Evolutionary conservation across 2,329 filamentous ascomycete species (phyloP).

Genomic region (Cladophialophora carrionii): DNA sequence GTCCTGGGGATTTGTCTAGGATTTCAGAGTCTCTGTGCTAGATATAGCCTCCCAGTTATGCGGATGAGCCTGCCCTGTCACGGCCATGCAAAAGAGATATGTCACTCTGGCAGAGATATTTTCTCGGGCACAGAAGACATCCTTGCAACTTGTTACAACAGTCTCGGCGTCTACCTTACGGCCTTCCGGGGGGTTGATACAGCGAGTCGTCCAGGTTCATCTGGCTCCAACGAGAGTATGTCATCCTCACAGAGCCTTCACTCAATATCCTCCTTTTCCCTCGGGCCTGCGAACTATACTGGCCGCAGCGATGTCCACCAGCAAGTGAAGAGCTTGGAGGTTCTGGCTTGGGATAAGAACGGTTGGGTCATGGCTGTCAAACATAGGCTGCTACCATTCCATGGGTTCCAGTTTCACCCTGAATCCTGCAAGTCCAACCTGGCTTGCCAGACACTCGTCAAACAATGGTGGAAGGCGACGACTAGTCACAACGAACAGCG

Average conservation of each 20-base stretch:
- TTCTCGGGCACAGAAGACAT: constrained; percentile 66
- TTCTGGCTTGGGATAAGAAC: constrained; percentile 65
- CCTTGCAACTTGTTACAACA: constrained; percentile 67
- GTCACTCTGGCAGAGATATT: constrained; percentile 64
- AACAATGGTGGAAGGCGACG: constrained; percentile 74
- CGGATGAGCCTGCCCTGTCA: constrained; percentile 75
- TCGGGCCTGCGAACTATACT: neutral
- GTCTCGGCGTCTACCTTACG: constrained; percentile 31
- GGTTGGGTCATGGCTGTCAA: constrained; percentile 74
- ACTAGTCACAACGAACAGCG: constrained; percentile 60
- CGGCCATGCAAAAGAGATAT: constrained; percentile 73
- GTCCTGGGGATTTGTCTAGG: constrained; percentile 88
- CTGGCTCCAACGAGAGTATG: constrained; percentile 25
- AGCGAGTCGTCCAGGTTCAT: constrained; percentile 29
- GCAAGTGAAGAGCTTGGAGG: constrained; percentile 45
- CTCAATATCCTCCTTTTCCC: constrained; percentile 2
- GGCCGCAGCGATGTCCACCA: neutral
- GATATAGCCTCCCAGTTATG: constrained; percentile 68
- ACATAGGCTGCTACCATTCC: constrained; percentile 72
- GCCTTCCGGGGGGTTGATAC: constrained; percentile 12
- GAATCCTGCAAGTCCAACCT: constrained; percentile 80
- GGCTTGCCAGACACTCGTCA: constrained; percentile 64
- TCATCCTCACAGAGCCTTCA: constrained; percentile 27
- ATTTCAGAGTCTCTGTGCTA: constrained; percentile 77
- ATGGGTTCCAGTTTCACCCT: constrained; percentile 88